phyloP scores from a whole-genome alignment of 139 green algal genomes.

The Tetradesmus lagerheimii region DNA sequence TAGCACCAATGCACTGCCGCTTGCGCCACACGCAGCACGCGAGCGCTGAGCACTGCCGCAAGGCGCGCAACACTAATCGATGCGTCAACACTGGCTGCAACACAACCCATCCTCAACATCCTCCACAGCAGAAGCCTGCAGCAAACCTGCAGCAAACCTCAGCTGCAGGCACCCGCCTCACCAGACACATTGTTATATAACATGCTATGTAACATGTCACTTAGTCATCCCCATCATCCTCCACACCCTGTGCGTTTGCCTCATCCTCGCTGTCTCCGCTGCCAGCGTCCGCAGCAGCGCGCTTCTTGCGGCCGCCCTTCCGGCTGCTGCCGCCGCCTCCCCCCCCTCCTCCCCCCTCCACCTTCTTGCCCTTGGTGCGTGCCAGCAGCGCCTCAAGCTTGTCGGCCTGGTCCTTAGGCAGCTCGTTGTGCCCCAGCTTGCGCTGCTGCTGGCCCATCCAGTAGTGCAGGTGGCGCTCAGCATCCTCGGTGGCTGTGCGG shows the following conservation, averaged over 20 bases:
- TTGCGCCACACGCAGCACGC: no score
- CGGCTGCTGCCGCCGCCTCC: slow-evolving; percentile 9
- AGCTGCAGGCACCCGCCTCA: not conserved
- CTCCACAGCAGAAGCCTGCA: not conserved
- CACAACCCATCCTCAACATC: no score
- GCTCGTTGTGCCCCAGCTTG: slow-evolving; percentile 44
- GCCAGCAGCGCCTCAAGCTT: slow-evolving; percentile 39
- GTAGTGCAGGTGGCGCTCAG: slow-evolving; percentile 49
- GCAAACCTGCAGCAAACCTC: not conserved
- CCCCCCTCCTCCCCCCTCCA: not conserved
- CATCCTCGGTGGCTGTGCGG: not conserved
- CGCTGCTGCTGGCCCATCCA: slow-evolving; percentile 54
- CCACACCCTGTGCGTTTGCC: not conserved
- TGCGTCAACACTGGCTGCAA: no score
- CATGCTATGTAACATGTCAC: no score
- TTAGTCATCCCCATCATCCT: not conserved
- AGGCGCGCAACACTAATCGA: no score
- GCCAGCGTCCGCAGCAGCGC: not conserved
- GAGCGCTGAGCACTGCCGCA: no score
- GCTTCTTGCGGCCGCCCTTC: slow-evolving; percentile 13
- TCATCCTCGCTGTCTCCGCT: not conserved
- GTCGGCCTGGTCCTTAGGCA: slow-evolving; percentile 32
- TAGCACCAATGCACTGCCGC: no score
- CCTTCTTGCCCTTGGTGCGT: slow-evolving; percentile 40
- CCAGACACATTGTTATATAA: no score